Conservation (phyloP, 495 filamentous ascomycete species). For the Apodospora peruviana region DNA sequence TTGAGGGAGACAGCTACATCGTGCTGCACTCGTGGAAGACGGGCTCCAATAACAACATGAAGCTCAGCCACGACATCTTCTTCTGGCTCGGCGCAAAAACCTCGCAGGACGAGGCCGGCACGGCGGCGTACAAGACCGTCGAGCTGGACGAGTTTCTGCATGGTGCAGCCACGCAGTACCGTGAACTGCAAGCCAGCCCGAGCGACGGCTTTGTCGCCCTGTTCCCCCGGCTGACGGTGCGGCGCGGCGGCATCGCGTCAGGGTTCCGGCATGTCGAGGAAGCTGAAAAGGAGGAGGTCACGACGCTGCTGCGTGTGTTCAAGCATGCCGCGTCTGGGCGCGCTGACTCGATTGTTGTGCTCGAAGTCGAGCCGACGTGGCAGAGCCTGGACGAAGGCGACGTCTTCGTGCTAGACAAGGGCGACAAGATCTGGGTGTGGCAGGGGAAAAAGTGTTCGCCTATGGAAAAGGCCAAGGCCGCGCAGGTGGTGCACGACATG, state of each 20-base stretch:
- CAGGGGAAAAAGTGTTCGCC: conserved; percentile 57
- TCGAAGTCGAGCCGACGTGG: conserved; percentile 58
- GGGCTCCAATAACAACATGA: conserved; percentile 34
- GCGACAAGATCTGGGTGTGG: conserved; percentile 60
- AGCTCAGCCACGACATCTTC: conserved; percentile 52
- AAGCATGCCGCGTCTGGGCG: conserved; percentile 38
- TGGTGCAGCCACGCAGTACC: conserved; percentile 53
- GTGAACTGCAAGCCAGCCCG: conserved; percentile 50
- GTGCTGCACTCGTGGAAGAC: conserved; percentile 48
- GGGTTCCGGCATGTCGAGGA: conserved; percentile 56
- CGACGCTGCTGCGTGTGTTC: conserved; percentile 52
- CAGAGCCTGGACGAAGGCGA: conserved; percentile 54
- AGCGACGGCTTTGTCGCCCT: conserved; percentile 52
- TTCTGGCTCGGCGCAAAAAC: conserved; percentile 58
- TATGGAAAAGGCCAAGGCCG: conserved; percentile 61
- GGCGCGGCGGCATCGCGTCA: conserved; percentile 52
- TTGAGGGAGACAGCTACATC: conserved; percentile 60
- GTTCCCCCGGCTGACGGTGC: conserved; percentile 50
- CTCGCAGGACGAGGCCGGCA: conserved; percentile 57
- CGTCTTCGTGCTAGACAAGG: conserved; percentile 55
- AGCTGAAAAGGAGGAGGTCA: conserved; percentile 28
- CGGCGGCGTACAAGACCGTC: conserved; percentile 61
- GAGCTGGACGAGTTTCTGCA: conserved; percentile 60
- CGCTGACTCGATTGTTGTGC: conserved; percentile 48
- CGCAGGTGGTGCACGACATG: conserved; percentile 58